Conservation (phyloP, 108 stramenopile species). For the Skeletonema tropicum region DNA sequence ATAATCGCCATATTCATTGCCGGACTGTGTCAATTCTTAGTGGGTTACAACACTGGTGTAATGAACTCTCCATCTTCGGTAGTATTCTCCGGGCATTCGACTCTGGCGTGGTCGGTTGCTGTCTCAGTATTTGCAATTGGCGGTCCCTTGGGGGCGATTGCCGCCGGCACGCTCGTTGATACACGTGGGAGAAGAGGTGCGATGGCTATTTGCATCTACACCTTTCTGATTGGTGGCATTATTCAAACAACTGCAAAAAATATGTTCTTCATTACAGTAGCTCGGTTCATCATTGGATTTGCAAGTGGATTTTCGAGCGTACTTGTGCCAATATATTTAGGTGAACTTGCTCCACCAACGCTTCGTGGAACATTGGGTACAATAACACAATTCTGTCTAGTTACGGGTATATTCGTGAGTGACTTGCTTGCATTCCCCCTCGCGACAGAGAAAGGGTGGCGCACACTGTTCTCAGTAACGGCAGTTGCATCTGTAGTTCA, state of each 20-base stretch:
- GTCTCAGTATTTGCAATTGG: constrained; percentile 83
- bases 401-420: constrained; percentile 88
- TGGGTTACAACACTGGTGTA: constrained; percentile 83
- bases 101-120: constrained; percentile 77
- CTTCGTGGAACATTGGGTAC: constrained; percentile 95
- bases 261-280: constrained; percentile 75
- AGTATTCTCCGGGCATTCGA: constrained; percentile 85
- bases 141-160: constrained; percentile 77
- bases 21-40: constrained; percentile 39
- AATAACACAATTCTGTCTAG: constrained; percentile 93
- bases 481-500: constrained; percentile 71
- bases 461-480: constrained; percentile 87
- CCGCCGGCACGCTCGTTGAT: constrained; percentile 72
- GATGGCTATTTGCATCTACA: constrained; percentile 69
- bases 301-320: constrained; percentile 89
- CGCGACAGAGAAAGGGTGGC: constrained; percentile 72
- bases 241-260: constrained; percentile 71
- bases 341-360: constrained; percentile 90
- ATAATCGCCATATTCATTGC: constrained; percentile 77
- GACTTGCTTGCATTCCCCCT: constrained; percentile 88
- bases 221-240: constrained; percentile 76
- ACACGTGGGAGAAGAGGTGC: constrained; percentile 75
- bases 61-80: constrained; percentile 85
- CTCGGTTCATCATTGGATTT: constrained; percentile 91
- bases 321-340: constrained; percentile 95